Conservation (phyloP, 768 basidiomycete species). For the Suillus alpinus region DNA sequence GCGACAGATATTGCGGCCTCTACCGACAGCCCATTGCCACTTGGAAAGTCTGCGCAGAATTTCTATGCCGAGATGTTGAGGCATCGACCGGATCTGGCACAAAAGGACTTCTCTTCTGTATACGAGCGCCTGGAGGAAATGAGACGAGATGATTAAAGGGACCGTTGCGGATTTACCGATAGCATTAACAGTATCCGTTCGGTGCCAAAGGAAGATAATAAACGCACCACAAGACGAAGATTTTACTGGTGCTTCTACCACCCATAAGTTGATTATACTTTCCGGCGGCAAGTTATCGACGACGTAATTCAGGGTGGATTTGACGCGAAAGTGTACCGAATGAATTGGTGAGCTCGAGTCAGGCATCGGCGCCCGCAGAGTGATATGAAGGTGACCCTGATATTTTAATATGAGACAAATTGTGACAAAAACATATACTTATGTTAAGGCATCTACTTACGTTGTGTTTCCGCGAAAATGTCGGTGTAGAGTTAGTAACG, state of each 20-base stretch:
- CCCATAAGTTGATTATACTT: background rate
- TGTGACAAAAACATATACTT: background rate
- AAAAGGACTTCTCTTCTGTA: conserved; percentile 80
- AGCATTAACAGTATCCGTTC: background rate
- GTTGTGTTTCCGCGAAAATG: background rate
- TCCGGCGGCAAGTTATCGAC: background rate
- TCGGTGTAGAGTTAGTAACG: background rate
- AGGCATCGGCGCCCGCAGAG: background rate
- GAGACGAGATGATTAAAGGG: background rate
- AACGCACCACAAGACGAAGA: background rate
- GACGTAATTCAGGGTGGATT: background rate
- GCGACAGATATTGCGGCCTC: conserved; percentile 62
- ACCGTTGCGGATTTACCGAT: background rate
- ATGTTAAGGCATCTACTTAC: no score
- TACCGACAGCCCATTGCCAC: conserved; percentile 51
- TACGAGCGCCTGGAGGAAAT: conserved; percentile 56
- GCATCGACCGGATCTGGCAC: conserved; percentile 55
- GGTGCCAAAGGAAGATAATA: background rate
- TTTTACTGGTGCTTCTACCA: background rate
- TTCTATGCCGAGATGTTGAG: conserved; percentile 59
- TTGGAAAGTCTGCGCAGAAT: conserved; percentile 61
- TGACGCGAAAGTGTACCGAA: background rate
- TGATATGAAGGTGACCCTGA: background rate
- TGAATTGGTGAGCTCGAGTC: background rate
- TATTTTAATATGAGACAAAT: background rate